These are phyloP conservation scores for Hericium alpestre DNA, from an alignment of 768 basidiomycete genomes.

Conservation along the genomic window DNA sequence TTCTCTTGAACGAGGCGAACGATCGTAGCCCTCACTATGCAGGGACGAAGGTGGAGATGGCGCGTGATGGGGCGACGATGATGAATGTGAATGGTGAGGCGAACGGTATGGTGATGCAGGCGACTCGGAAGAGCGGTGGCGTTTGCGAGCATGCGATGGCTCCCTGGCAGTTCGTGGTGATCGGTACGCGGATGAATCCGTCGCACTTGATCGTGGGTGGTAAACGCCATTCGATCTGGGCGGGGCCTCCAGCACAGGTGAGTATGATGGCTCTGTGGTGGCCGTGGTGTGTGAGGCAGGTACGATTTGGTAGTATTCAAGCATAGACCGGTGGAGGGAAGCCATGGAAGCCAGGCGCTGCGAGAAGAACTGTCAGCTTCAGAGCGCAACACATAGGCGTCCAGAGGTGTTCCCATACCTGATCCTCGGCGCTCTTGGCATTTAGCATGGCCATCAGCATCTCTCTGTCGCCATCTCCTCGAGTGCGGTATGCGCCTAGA, in stretches of 20 bases:
- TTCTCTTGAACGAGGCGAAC: slow-evolving; percentile 59
- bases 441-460: slow-evolving; percentile 86
- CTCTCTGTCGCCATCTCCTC: slow-evolving; percentile 87
- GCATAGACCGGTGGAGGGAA: slow-evolving; percentile 57
- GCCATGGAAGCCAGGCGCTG: slow-evolving; percentile 66
- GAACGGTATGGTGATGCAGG: slow-evolving; percentile 41
- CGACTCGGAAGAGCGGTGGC: slow-evolving; percentile 10
- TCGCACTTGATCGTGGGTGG: not conserved
- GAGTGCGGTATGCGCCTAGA: slow-evolving; percentile 70
- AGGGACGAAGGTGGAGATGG: slow-evolving; percentile 70
- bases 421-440: slow-evolving; percentile 88
- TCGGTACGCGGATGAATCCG: not conserved
- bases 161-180: not conserved
- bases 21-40: slow-evolving; percentile 56
- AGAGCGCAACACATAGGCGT: not conserved
- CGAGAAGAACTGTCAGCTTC: slow-evolving; percentile 5
- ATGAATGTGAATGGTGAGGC: slow-evolving; percentile 33
- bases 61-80: slow-evolving; percentile 11
- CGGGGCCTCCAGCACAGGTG: not conserved
- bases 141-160: slow-evolving; percentile 12
- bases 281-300: slow-evolving; percentile 4
- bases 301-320: slow-evolving; percentile 40
- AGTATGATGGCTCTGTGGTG: slow-evolving; percentile 3
- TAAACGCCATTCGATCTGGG: slow-evolving; percentile 1
- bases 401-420: slow-evolving; percentile 38